Base-by-base conservation (phyloP, 2,329 filamentous ascomycete genomes). In the Hortaea sp. region DNA sequence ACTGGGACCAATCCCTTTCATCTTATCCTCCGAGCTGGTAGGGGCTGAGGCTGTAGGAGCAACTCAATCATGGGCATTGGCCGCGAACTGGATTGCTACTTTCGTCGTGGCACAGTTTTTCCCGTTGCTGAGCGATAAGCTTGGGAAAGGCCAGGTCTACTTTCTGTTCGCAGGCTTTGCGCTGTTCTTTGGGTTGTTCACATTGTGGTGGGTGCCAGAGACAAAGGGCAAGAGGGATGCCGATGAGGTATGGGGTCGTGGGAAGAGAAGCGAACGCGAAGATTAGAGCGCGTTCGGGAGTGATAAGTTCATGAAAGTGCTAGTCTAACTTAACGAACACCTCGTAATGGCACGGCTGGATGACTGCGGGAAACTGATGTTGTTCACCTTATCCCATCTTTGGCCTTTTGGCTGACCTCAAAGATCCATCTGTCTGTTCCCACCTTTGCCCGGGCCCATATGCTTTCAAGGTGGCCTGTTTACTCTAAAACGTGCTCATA, bases 41-140 rank as follows among this genome's bases (percentile, higher is more conserved):
- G 85, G 82, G 0, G 82, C 88, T 9, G 88, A 95, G 62, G 92
- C 90, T 0, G 88, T 95, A 0, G 89, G 90, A 1, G 88, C 90
- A 0, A 85, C 88, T 0, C 92, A 98, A 65, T 89, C 84, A 48
- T 94, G 88, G 77, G 85, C 84, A 0, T 68, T 97, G 27, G 87
- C 81, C 1, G 84, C 86, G 10, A 97, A 92, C 65, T 97, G 94
- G 74, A 74, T 87, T 28, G 85, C 88, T 0, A 97, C 90, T 0
- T 97, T 95, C 61, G 57, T 94, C 20, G 88, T 98, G 2, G 89
- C 90, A 0, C 88, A 95, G 58, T 94, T 95, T 68, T 95, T 98
- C 71, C 90, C 92, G 0, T 76, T 95, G 13, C 66, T 94, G 50
- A 94, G 94, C 61, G 77, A 79, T 39, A 77, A 76, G 3, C 68